These are phyloP conservation scores for Fusarium sublunatum DNA, from an alignment of 2,329 filamentous ascomycete genomes.

Conservation along the genomic window DNA sequence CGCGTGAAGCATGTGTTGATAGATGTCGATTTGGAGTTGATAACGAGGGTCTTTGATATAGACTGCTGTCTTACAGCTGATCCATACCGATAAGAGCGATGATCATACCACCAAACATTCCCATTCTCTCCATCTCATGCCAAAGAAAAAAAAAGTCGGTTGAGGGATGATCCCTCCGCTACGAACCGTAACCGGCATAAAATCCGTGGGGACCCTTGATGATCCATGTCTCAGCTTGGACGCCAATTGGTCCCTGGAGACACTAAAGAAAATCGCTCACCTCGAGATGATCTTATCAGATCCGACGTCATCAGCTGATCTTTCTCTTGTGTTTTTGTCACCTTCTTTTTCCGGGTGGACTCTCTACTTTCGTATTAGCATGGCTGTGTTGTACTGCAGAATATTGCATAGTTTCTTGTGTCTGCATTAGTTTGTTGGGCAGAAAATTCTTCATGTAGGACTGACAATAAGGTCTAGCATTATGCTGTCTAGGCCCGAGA, in stretches of 20 bases:
- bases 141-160: constrained; percentile 7
- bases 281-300: constrained; percentile 31
- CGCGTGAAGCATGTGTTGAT: constrained; percentile 7
- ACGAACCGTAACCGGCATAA: constrained; percentile 20
- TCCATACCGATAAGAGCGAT: too few relatives aligned
- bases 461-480: too few relatives aligned
- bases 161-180: constrained; percentile 9
- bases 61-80: too few relatives aligned
- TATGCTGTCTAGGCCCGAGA: too few relatives aligned
- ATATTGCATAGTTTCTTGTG: too few relatives aligned
- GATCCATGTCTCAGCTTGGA: background rate
- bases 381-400: too few relatives aligned
- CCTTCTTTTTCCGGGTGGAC: background rate
- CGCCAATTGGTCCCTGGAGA: background rate
- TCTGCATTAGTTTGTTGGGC: too few relatives aligned
- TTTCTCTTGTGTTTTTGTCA: background rate
- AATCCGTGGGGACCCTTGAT: constrained; percentile 34
- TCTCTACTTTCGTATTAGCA: too few relatives aligned
- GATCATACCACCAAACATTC: background rate
- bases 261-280: constrained; percentile 40
- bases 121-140: background rate
- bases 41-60: background rate
- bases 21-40: background rate
- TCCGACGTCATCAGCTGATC: constrained; percentile 31
- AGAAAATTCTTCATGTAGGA: too few relatives aligned